Evolutionary conservation across 768 basidiomycete genomes (phyloP).

Genomic region (Piloderma croceum): DNA sequence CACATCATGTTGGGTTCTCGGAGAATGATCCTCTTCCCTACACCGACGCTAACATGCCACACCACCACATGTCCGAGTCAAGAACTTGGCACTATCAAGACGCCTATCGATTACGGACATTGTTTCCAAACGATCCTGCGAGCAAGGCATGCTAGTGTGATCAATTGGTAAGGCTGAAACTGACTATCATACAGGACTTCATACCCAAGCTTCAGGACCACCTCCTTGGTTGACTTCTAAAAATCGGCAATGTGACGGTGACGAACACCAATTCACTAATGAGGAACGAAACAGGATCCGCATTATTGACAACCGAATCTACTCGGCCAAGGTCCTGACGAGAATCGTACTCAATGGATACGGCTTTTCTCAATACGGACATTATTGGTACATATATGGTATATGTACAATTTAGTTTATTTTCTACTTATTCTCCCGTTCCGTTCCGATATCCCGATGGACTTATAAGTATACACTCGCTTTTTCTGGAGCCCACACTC

Average conservation of each 20-base stretch:
- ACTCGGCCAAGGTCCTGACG: slow-evolving; percentile 21
- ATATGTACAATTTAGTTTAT: too few relatives aligned
- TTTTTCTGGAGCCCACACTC: too few relatives aligned
- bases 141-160: slow-evolving; percentile 18
- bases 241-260: slow-evolving; percentile 7
- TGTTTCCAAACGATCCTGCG: slow-evolving; percentile 28
- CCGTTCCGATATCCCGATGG: too few relatives aligned
- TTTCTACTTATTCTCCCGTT: too few relatives aligned
- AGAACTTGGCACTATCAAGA: slow-evolving; percentile 4
- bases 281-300: slow-evolving; percentile 3
- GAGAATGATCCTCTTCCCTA: slow-evolving; percentile 7
- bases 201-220: slow-evolving; percentile 15
- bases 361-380: too few relatives aligned
- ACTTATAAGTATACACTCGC: too few relatives aligned
- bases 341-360: too few relatives aligned
- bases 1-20: slow-evolving; percentile 3
- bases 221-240: slow-evolving; percentile 9
- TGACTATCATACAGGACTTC: slow-evolving; percentile 15
- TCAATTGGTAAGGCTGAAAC: slow-evolving; percentile 9
- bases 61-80: slow-evolving; percentile 19
- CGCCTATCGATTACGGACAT: slow-evolving; percentile 3
- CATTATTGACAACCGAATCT: slow-evolving; percentile 20
- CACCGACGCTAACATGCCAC: slow-evolving; percentile 12
- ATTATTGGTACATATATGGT: too few relatives aligned
- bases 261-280: slow-evolving; percentile 7